These are phyloP conservation scores for Mycena albidolilacea DNA, from an alignment of 768 basidiomycete genomes.

Conservation along the genomic window DNA sequence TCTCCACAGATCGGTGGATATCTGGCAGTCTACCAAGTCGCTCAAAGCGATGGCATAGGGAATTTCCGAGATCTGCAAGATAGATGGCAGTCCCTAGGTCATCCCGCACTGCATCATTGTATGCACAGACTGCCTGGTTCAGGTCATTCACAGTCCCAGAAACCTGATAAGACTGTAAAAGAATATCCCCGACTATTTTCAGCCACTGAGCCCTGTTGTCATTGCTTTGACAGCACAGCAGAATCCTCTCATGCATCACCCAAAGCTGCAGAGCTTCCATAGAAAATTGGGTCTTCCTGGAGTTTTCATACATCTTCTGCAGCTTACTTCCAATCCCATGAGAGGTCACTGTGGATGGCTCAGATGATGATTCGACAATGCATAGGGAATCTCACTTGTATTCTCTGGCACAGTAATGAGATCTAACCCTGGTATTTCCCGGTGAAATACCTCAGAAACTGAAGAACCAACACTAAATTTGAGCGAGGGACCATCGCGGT, in stretches of 20 bases:
- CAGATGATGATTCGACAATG: neutral
- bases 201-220: neutral
- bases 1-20: too few relatives aligned
- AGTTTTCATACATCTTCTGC: neutral
- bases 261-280: slow-evolving; percentile 1
- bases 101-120: neutral
- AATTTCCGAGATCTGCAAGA: neutral
- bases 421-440: neutral
- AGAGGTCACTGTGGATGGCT: slow-evolving; percentile 1
- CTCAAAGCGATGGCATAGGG: too few relatives aligned
- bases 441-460: neutral
- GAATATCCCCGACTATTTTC: too few relatives aligned
- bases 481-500: neutral
- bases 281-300: neutral
- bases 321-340: neutral
- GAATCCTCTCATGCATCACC: slow-evolving; percentile 2
- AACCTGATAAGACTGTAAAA: neutral
- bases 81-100: neutral
- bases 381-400: neutral
- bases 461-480: neutral
- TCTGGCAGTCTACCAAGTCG: too few relatives aligned
- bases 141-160: neutral
- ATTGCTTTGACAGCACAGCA: neutral
- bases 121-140: slow-evolving; percentile 3
- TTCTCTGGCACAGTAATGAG: neutral